Conservation (phyloP, 2,329 filamentous ascomycete genomes). For the Thelonectria olida region DNA sequence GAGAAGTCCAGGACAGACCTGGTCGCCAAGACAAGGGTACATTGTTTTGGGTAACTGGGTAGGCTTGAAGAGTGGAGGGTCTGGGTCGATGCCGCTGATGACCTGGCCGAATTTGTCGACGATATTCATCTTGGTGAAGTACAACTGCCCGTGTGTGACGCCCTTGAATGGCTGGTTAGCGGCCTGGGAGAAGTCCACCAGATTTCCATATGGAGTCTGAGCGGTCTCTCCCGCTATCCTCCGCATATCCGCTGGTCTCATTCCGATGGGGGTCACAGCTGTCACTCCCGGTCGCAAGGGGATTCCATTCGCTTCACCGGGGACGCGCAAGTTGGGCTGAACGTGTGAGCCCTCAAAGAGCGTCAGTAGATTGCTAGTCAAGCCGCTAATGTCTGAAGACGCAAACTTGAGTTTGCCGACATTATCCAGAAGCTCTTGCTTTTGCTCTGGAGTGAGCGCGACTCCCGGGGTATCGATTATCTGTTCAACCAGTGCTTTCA, state of each 20-base stretch:
- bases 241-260: too few species aligned
- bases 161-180: conserved; percentile 52
- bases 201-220: too few species aligned
- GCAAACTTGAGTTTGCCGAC: conserved; percentile 31
- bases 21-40: conserved; percentile 49
- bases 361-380: conserved; percentile 46
- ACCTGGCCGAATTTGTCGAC: conserved; percentile 60
- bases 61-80: conserved; percentile 22
- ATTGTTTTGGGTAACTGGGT: conserved; percentile 21
- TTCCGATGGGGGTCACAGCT: too few species aligned
- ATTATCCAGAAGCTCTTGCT: neutral
- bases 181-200: too few species aligned
- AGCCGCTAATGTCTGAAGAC: conserved; percentile 44
- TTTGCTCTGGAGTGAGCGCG: conserved; percentile 25
- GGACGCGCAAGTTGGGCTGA: conserved; percentile 43
- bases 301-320: conserved; percentile 36
- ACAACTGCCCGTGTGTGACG: conserved; percentile 57
- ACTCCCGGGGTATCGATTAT: conserved; percentile 43
- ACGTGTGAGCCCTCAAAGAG: conserved; percentile 48
- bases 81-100: conserved; percentile 45
- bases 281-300: too few species aligned
- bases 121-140: conserved; percentile 56
- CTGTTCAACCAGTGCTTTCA: conserved; percentile 45
- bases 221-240: too few species aligned
- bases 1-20: conserved; percentile 35